A percentile compares a stretch with the other conserved stretches of the same genome.
phyloP scores from a whole-genome alignment of 345 rosid species.

The Turritis glabra region DNA sequence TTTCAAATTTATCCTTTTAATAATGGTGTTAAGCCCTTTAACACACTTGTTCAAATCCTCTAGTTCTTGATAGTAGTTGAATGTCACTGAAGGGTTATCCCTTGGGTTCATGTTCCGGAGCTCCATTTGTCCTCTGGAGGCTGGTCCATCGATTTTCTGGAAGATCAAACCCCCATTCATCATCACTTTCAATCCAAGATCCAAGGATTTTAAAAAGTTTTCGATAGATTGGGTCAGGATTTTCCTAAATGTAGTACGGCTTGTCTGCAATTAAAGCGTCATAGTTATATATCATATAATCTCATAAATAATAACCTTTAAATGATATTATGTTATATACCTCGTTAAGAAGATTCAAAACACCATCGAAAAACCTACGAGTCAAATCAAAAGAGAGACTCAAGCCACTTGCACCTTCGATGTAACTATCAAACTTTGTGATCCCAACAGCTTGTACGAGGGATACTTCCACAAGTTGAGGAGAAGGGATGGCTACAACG shows the following conservation, averaged over 20 bases:
- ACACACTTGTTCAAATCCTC: slow-evolving; percentile 55
- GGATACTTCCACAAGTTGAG: slow-evolving; percentile 50
- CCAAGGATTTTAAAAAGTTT: slow-evolving; percentile 24
- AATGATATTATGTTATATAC: slow-evolving; percentile 16
- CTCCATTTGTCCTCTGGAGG: slow-evolving; percentile 53
- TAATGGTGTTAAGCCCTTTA: slow-evolving; percentile 47
- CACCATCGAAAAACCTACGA: slow-evolving; percentile 22
- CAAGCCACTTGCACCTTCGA: slow-evolving; percentile 52
- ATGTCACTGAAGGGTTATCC: slow-evolving; percentile 60
- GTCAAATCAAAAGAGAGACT: slow-evolving; percentile 42
- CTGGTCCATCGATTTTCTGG: slow-evolving; percentile 50
- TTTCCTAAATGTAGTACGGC: background rate
- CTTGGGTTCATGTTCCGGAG: slow-evolving; percentile 41
- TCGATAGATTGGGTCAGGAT: slow-evolving; percentile 11
- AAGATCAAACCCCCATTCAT: slow-evolving; percentile 42
- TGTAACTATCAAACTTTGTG: slow-evolving; percentile 45
- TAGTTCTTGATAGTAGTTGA: slow-evolving; percentile 62
- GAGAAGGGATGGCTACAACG: slow-evolving; percentile 51
- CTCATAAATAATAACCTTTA: background rate
- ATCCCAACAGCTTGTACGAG: slow-evolving; percentile 59
- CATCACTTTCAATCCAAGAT: slow-evolving; percentile 35
- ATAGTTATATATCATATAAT: background rate
- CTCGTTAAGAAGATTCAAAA: slow-evolving; percentile 41
- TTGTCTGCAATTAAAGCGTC: background rate
- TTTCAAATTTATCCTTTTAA: slow-evolving; percentile 46